A percentile compares a stretch with the other conserved stretches of the same genome.
These are phyloP conservation scores for Coemansia sp. DNA, from an alignment of 192 early-diverging fungal genomes.

Conservation along the genomic window DNA sequence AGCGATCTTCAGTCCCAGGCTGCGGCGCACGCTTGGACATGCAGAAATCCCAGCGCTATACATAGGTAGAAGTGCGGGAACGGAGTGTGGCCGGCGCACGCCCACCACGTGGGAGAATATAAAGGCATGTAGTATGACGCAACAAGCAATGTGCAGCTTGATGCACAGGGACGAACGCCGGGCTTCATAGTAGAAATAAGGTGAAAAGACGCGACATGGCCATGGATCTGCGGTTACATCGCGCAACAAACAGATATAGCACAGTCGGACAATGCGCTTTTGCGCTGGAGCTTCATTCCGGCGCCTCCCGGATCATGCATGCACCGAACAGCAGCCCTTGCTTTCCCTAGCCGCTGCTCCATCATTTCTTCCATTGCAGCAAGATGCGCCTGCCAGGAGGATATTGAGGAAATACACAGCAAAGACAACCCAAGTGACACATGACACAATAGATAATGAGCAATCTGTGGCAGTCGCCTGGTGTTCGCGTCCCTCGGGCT, in stretches of 20 bases:
- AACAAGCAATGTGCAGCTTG: neutral
- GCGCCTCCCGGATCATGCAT: neutral
- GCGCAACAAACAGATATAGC: neutral
- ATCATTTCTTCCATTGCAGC: too few relatives aligned
- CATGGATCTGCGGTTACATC: neutral
- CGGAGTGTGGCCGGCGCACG: neutral
- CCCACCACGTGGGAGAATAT: slow-evolving; percentile 6
- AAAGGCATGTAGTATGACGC: slow-evolving; percentile 2
- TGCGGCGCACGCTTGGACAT: slow-evolving; percentile 3
- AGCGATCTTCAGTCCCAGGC: neutral
- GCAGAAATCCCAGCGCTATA: slow-evolving; percentile 6
- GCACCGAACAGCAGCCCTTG: neutral
- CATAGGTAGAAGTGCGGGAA: neutral
- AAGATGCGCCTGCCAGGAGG: too few relatives aligned
- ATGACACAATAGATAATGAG: slow-evolving; percentile 6
- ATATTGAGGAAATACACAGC: too few relatives aligned
- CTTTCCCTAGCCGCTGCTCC: neutral
- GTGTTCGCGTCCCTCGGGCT: neutral
- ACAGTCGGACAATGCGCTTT: too few relatives aligned
- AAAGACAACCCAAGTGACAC: neutral
- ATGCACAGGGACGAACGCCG: neutral
- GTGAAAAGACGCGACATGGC: neutral
- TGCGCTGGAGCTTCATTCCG: neutral
- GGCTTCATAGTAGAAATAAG: neutral
- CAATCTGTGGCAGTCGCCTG: neutral